Evolutionary conservation across 1,284 basidiomycete genomes (phyloP).

Genomic region (Anthracocystis panici-leucophaei): DNA sequence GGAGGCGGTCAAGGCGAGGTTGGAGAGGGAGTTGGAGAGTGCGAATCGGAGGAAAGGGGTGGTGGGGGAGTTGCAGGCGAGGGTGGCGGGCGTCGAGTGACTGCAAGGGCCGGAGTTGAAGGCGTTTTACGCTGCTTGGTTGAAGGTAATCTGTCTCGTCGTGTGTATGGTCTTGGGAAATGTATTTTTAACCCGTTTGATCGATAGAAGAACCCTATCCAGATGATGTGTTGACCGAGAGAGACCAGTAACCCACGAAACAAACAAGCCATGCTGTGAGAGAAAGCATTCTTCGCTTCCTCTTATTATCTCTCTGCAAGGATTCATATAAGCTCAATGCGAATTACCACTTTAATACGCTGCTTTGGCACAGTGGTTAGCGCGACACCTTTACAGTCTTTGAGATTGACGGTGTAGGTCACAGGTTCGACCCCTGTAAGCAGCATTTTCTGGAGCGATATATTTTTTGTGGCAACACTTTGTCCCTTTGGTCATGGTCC

Average conservation of each 20-base stretch:
- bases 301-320: too few relatives aligned
- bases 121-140: too few relatives aligned
- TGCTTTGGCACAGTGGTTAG: constrained; percentile 39
- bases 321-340: not conserved
- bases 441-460: constrained; percentile 11
- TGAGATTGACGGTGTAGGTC: constrained; percentile 20
- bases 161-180: too few relatives aligned
- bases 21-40: constrained; percentile 49
- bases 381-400: constrained; percentile 23
- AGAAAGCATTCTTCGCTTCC: too few relatives aligned
- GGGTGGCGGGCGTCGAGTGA: constrained; percentile 20
- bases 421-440: constrained; percentile 50
- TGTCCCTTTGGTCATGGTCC: not conserved
- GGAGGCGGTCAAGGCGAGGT: constrained; percentile 36
- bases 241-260: not conserved
- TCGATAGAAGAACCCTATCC: too few relatives aligned
- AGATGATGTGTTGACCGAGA: too few relatives aligned
- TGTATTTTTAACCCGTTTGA: too few relatives aligned
- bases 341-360: not conserved
- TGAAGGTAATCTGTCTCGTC: too few relatives aligned
- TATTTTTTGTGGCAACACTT: not conserved
- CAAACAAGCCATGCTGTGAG: too few relatives aligned
- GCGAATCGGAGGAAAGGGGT: constrained; percentile 35
- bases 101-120: too few relatives aligned
- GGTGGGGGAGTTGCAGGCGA: constrained; percentile 49